Evolutionary conservation across 1,284 basidiomycete species (phyloP), one percentile per base, ranked within the genome.

Genomic region (Trametes polyzona): DNA sequence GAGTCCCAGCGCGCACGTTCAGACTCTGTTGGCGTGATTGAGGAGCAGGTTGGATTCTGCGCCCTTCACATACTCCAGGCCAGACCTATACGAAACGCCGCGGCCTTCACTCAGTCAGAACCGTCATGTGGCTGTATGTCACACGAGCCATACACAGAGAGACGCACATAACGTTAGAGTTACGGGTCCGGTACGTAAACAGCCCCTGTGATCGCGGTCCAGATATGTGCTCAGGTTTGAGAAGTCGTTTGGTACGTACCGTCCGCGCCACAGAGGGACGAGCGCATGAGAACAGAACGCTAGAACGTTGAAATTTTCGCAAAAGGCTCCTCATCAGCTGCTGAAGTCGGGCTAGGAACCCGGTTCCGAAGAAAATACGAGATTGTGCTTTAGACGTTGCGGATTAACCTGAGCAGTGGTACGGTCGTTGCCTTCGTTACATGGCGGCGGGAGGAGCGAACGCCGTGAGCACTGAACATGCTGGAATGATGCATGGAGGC

Each of bases 371-470:
- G 46, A 48, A 48, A 29, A 36, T 43, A 42, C 53, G 53, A 54
- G 39, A 46, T 47, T 54, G 52, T 36, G 32, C 30, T 55, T 54
- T 47, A 54, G 52, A 54, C 52, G n/a, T 55, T 48, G 40, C 17
- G 21, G 46, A 48, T 48, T 53, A 47, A n/a, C n/a, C n/a, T n/a
- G n/a, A n/a, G n/a, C n/a, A n/a, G n/a, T n/a, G n/a, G n/a, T n/a
- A n/a, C n/a, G n/a, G n/a, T n/a, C n/a, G n/a, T n/a, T n/a, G n/a
- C n/a, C n/a, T n/a, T n/a, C n/a, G n/a, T n/a, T n/a, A n/a, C n/a
- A n/a, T n/a, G n/a, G n/a, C n/a, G n/a, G 52, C 36, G 37, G 35
- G 43, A 46, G 19, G 37, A 21, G 11, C 33, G 21, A 14, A 3
- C 29, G 35, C 42, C 24, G 17, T n/a, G 19, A 36, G 26, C 11